Evolutionary conservation across 2,329 filamentous ascomycete genomes (phyloP), one percentile per base, ranked within the genome.

Genomic region (Xylaria sp.): DNA sequence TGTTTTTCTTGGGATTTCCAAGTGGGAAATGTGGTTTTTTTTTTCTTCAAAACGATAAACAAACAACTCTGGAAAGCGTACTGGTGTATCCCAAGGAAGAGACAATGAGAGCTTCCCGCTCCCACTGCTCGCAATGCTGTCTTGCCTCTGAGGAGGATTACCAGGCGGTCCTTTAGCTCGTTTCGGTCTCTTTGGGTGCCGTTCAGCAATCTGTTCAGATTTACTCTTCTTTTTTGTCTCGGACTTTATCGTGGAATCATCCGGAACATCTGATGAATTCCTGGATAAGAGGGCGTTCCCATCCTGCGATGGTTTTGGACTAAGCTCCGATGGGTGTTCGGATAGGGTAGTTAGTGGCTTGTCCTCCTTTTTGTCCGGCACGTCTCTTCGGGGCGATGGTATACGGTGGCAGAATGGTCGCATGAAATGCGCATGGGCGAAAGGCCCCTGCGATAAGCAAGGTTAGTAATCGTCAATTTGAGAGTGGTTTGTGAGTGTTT

Each of bases 351-450:
- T 69, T n/a, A 79, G 69, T 11, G 64, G 39, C 38, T 72, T 75
- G 1, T 78, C 77, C 5, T 81, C 78, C 39, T 55, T 77, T 75
- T 54, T 77, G 60, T 61, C 77, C 70, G 62, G 71, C 63, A 65
- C 55, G 72, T 75, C 47, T 20, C 66, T 68, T 20, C 80, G 74
- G 29, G 80, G 70, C n/a, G 76, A 70, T 3, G 76, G 71, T 72
- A 84, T 86, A 56, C 82, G 83, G 61, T 87, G 84, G 66, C 86
- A 88, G 57, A 85, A 79, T 0, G 87, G 85, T 44, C 88, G 79
- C 87, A 90, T 90, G 69, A 88, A 90, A 51, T 87, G 83, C 0
- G 86, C 87, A 72, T 90, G 88, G 0, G 84, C 80, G 47, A 84
- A 81, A 31, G 84, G 82, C 0, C 87, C 88, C 0, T 66, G 38